Percentiles rank a stretch among this genome's conserved stretches.
These are phyloP conservation scores for baker's yeast (Saccharomyces cerevisiae) DNA, from an alignment of 805 yeast species.

Conservation along the genomic window DNA sequence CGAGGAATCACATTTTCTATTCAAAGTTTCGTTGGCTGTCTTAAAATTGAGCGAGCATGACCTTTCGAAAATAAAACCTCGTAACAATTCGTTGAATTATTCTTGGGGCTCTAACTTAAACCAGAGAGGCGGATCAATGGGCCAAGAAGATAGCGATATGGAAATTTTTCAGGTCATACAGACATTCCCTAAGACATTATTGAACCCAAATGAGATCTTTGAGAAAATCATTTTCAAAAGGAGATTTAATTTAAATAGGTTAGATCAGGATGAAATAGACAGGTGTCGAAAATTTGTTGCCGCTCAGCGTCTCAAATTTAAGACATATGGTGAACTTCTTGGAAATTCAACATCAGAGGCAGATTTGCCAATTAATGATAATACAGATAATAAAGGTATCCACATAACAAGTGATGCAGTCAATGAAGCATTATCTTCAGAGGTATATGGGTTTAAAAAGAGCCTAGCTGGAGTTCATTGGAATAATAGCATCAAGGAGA, in stretches of 20 bases:
- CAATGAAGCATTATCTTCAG: constrained; percentile 32
- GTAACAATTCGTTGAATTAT: constrained; percentile 6
- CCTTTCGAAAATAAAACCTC: constrained; percentile 30
- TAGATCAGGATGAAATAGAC: constrained; percentile 75
- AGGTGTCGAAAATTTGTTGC: constrained; percentile 73
- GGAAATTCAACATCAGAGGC: neutral
- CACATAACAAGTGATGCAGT: constrained; percentile 20
- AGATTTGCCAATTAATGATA: neutral
- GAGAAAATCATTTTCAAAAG: constrained; percentile 65
- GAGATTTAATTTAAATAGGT: constrained; percentile 60
- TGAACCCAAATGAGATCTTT: constrained; percentile 63
- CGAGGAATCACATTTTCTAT: constrained; percentile 82
- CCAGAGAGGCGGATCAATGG: constrained; percentile 1
- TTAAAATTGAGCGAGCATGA: constrained; percentile 68
- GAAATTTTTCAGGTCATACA: constrained; percentile 81
- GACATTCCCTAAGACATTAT: constrained; percentile 60
- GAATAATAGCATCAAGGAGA: constrained; percentile 52
- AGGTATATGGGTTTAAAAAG: constrained; percentile 36
- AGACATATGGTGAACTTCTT: constrained; percentile 17
- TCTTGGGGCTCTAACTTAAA: constrained; percentile 1
- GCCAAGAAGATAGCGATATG: constrained; percentile 38
- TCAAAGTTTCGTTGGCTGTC: constrained; percentile 73
- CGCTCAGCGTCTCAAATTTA: constrained; percentile 42
- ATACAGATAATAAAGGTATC: constrained; percentile 6
- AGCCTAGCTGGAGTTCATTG: constrained; percentile 47